Evolutionary conservation across 352 stramenopile genomes (phyloP).

Genomic region (Blastocystis sp.): DNA sequence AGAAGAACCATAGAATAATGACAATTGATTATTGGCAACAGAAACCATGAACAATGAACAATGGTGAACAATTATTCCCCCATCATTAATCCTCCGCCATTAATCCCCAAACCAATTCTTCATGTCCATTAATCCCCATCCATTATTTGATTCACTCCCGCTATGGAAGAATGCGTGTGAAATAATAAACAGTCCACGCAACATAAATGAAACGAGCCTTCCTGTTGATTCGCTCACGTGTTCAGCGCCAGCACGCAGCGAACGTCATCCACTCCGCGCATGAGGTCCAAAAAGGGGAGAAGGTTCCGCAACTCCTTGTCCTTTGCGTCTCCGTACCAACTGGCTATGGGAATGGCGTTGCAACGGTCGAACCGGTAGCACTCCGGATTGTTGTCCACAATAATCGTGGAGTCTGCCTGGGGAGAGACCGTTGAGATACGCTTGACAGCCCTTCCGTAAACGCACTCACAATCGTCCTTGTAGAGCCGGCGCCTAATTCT

Average conservation of each 20-base stretch:
- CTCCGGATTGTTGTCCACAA: constrained; percentile 65
- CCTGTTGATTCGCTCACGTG: background rate
- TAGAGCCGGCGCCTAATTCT: constrained; percentile 10
- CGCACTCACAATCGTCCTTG: constrained; percentile 28
- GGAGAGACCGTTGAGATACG: constrained; percentile 19
- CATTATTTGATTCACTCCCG: no score
- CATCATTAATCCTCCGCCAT: background rate
- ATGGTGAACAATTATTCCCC: background rate
- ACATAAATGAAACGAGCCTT: background rate
- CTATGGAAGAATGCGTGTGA: background rate
- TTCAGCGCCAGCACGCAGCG: constrained; percentile 18
- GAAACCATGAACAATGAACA: background rate
- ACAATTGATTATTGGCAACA: background rate
- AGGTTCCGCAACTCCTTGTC: constrained; percentile 55
- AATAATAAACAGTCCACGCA: background rate
- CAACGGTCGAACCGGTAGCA: constrained; percentile 42
- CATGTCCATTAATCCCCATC: background rate
- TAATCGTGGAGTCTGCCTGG: constrained; percentile 6
- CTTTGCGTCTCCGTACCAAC: constrained; percentile 58
- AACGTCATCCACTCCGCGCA: constrained; percentile 49
- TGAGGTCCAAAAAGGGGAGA: constrained; percentile 61
- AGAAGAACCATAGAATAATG: background rate
- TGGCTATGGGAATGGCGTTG: constrained; percentile 56
- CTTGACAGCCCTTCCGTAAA: constrained; percentile 44
- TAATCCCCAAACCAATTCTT: background rate